Evolutionary conservation across 108 stramenopile genomes (phyloP).

Genomic region (Discostella pseudostelligera): DNA sequence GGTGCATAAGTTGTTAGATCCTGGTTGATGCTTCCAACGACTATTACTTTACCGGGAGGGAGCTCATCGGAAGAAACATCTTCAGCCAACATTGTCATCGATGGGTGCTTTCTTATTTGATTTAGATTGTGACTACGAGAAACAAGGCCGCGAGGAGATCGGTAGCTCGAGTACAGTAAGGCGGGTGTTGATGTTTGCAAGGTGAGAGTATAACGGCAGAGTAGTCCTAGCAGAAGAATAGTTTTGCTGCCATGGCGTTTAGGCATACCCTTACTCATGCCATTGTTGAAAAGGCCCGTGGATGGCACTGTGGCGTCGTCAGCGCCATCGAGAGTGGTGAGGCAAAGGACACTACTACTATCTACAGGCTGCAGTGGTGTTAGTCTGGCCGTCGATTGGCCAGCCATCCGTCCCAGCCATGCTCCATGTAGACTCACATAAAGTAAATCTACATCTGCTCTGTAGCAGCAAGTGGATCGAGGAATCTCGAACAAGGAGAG

Average conservation of each 20-base stretch:
- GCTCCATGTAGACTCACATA: too few relatives aligned
- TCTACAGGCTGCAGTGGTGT: too few relatives aligned
- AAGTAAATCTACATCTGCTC: too few relatives aligned
- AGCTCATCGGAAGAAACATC: background rate
- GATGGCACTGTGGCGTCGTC: too few relatives aligned
- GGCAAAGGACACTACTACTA: too few relatives aligned
- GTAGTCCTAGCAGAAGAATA: slow-evolving; percentile 1
- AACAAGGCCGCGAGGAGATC: background rate
- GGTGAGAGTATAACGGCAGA: slow-evolving; percentile 2
- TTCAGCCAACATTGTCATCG: background rate
- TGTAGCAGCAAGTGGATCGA: too few relatives aligned
- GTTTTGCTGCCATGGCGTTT: background rate
- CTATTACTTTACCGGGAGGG: slow-evolving; percentile 48
- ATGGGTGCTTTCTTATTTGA: background rate
- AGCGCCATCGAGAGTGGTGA: too few relatives aligned
- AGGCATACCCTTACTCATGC: background rate
- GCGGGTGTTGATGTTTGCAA: background rate
- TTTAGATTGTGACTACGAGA: background rate
- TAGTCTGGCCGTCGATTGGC: too few relatives aligned
- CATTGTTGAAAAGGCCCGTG: too few relatives aligned
- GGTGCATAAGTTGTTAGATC: slow-evolving; percentile 68
- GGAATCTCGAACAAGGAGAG: too few relatives aligned
- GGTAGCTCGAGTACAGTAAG: background rate
- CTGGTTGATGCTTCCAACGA: slow-evolving; percentile 80
- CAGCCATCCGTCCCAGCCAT: too few relatives aligned